A percentile compares a stretch with the other conserved stretches of the same genome.
These are phyloP conservation scores for Phytophthora cajani DNA, from an alignment of 352 stramenopile genomes.

Conservation along the genomic window DNA sequence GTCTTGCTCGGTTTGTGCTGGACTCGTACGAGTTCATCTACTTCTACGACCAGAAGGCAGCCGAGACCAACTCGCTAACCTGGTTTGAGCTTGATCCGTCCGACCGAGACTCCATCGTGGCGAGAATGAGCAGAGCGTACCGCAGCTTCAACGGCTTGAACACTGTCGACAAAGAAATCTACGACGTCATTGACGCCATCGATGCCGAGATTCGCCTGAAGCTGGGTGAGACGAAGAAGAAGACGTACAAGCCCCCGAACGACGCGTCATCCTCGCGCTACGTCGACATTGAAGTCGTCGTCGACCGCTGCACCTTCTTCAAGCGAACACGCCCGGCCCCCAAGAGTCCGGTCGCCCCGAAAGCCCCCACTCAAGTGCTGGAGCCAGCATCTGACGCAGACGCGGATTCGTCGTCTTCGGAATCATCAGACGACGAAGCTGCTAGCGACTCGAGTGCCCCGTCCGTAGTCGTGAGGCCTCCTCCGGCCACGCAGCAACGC, in stretches of 20 bases:
- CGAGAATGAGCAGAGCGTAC: conserved; percentile 40
- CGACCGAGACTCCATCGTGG: conserved; percentile 31
- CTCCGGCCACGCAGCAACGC: conserved; percentile 1
- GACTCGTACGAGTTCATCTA: conserved; percentile 59
- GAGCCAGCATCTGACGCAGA: conserved; percentile 27
- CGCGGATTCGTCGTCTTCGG: conserved; percentile 27
- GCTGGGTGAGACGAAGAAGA: conserved; percentile 44
- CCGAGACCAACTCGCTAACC: conserved; percentile 23
- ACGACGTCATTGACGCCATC: conserved; percentile 41
- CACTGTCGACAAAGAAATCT: conserved; percentile 43
- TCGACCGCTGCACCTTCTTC: conserved; percentile 34
- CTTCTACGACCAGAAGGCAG: conserved; percentile 45
- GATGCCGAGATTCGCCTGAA: conserved; percentile 37
- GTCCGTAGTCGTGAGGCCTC: conserved; percentile 10
- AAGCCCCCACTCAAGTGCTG: conserved; percentile 9
- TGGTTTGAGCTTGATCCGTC: conserved; percentile 44
- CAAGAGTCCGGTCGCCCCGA: conserved; percentile 1
- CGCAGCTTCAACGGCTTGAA: conserved; percentile 46
- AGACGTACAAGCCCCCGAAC: conserved; percentile 41
- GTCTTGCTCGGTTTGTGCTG: conserved; percentile 40
- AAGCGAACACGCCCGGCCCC: conserved; percentile 12
- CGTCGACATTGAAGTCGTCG: conserved; percentile 45
- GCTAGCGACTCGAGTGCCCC: conserved; percentile 26
- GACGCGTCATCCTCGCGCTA: conserved; percentile 43
- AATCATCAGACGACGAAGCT: conserved; percentile 23